Evolutionary conservation across 106 monocot species (phyloP), one percentile per base, ranked within the genome.

Genomic region (Cymbidium sinense): DNA sequence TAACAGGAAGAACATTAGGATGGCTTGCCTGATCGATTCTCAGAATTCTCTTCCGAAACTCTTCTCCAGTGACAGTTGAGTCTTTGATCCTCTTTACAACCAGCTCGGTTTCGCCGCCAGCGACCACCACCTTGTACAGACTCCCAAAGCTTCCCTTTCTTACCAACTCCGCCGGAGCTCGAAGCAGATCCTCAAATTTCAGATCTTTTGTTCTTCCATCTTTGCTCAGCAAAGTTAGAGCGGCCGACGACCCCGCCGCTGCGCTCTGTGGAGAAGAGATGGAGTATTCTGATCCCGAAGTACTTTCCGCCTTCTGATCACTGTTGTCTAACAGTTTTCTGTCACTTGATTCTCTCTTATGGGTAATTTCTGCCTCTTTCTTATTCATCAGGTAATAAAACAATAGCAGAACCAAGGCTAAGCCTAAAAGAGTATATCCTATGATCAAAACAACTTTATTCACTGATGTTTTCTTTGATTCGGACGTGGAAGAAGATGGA

Each of bases 61-160:
- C 86, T 21, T 64, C 70, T 12, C 55, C 72, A 0, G 82, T 62
- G 3, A 80, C 34, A 2, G 64, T 61, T 61, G 37, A 75, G 27
- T 84, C 84, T 75, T 80, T 84, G 27, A 89, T 80, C 82, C 86
- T 77, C 82, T 89, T 89, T 70, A 89, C 89, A 15, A 75, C 89
- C 35, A 84, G 44, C 5, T 73, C 34, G 2, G 70, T 25, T 23
- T n/a, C 76, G 41, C 77, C 82, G n/a, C 80, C 78, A 3, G 27
- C 35, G 21, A 89, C 23, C 79, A 80, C 55, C 75, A 86, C 89
- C 78, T 76, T 89, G 25, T 86, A 89, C 33, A 70, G 13, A 37
- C 82, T 89, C 13, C 86, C 86, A 27, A 70, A 78, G 33, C 75
- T 84, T 35, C 89, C 86, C 69, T 78, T 82, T 25, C 84, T 84